Conservation (phyloP, 805 yeast genomes). For the Candida golubevii region DNA sequence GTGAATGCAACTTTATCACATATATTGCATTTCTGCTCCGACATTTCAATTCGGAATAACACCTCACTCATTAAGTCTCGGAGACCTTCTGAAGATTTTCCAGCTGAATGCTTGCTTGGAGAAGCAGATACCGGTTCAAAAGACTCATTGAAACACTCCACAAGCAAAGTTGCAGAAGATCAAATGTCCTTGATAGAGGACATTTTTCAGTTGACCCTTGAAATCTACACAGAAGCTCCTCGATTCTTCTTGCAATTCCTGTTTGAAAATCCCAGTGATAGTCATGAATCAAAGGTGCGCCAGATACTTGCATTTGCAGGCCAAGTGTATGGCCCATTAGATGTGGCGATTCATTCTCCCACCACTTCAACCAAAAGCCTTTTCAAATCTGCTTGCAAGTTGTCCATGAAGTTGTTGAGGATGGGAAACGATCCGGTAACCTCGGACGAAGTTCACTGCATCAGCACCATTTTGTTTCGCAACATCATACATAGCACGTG, state of each 20-base stretch:
- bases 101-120: not conserved
- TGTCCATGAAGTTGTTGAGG: slow-evolving; percentile 29
- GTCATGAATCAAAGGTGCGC: slow-evolving; percentile 2
- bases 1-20: slow-evolving; percentile 21
- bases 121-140: not conserved
- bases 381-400: slow-evolving; percentile 32
- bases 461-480: slow-evolving; percentile 23
- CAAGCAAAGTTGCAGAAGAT: not conserved
- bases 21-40: slow-evolving; percentile 8
- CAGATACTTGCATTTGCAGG: slow-evolving; percentile 18
- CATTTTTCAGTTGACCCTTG: slow-evolving; percentile 29
- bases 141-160: slow-evolving; percentile 4
- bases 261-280: not conserved
- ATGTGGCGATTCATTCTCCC: slow-evolving; percentile 21
- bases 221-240: slow-evolving; percentile 31
- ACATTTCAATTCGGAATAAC: not conserved
- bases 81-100: not conserved
- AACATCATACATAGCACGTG: slow-evolving; percentile 30
- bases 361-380: slow-evolving; percentile 16
- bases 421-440: slow-evolving; percentile 8
- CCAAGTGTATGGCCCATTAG: slow-evolving; percentile 25
- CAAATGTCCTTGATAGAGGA: slow-evolving; percentile 19
- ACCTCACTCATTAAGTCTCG: not conserved
- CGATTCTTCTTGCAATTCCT: slow-evolving; percentile 23
- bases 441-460: slow-evolving; percentile 8